Evolutionary conservation across 1,139 yeast species (phyloP).

Genomic region (Protomyces inouyei): DNA sequence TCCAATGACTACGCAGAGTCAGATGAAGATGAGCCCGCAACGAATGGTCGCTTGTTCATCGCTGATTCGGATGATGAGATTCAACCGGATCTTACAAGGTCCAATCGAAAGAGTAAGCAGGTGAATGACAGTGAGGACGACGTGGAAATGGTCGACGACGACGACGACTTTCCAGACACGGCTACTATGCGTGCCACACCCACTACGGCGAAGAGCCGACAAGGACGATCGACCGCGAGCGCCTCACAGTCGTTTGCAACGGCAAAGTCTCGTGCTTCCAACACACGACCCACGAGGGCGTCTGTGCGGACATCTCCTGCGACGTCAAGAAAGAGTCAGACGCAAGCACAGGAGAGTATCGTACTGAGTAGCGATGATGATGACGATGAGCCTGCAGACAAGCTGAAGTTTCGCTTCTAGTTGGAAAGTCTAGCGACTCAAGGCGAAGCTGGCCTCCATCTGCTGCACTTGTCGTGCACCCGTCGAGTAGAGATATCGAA

Average conservation of each 20-base stretch:
- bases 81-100: background rate
- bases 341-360: background rate
- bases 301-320: background rate
- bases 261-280: background rate
- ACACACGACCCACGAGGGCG: background rate
- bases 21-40: background rate
- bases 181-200: background rate
- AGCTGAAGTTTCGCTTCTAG: background rate
- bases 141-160: background rate
- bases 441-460: conserved; percentile 25
- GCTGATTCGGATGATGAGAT: background rate
- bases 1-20: background rate
- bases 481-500: conserved; percentile 12
- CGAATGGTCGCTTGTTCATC: background rate
- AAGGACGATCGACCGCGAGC: background rate
- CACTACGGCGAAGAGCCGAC: background rate
- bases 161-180: background rate
- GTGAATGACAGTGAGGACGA: background rate
- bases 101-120: background rate
- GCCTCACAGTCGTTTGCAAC: background rate
- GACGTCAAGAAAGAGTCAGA: background rate
- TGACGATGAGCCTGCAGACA: background rate
- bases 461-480: conserved; percentile 24
- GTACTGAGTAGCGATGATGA: background rate
- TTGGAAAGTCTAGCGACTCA: background rate